These are phyloP conservation scores for Beta corolliflora DNA, from an alignment of 179 eudicot species.

Conservation along the genomic window DNA sequence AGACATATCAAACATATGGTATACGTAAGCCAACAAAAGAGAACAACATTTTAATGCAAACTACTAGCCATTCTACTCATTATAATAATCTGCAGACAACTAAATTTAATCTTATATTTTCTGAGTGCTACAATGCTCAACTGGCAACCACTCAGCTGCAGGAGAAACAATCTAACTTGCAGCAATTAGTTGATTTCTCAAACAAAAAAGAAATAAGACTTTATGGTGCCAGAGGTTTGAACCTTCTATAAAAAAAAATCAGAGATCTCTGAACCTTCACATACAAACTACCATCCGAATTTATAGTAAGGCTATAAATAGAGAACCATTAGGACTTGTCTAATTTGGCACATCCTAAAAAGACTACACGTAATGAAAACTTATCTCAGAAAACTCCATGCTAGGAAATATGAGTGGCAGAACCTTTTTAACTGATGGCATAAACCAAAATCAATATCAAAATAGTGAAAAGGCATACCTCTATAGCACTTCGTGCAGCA, in stretches of 20 bases:
- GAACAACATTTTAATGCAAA: background rate
- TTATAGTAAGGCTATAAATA: too few species aligned
- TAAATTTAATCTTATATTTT: background rate
- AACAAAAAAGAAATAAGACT: background rate
- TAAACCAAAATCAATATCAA: background rate
- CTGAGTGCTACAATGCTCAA: background rate
- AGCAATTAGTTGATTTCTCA: background rate
- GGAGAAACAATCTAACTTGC: background rate
- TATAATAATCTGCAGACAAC: background rate
- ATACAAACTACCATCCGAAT: background rate
- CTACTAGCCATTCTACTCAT: background rate
- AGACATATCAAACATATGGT: background rate
- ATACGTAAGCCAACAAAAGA: background rate
- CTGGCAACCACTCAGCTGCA: background rate
- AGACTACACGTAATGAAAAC: background rate
- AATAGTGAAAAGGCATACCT: conserved; percentile 44
- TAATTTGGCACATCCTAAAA: background rate
- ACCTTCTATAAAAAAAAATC: background rate
- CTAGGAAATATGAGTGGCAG: background rate
- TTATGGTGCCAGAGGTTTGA: background rate
- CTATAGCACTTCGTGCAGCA: conserved; percentile 66
- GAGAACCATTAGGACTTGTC: background rate
- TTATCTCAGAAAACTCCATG: background rate
- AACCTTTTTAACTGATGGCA: background rate
- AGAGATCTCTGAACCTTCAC: background rate